Evolutionary conservation across 2,329 filamentous ascomycete genomes (phyloP).

Genomic region (Beauveria bassiana): DNA sequence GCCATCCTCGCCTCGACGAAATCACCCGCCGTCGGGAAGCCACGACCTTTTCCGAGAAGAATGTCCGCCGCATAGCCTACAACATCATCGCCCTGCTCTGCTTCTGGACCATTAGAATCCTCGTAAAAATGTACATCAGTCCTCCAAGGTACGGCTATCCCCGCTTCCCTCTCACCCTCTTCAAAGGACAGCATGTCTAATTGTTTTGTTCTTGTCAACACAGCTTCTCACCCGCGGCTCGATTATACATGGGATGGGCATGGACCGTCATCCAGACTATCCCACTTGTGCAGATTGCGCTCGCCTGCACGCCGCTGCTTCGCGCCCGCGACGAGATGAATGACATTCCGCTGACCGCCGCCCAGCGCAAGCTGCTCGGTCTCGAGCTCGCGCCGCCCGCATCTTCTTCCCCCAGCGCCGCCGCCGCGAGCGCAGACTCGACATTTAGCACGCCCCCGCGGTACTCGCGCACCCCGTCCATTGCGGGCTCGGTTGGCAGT

Average conservation of each 20-base stretch:
- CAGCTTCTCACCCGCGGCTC: conserved; percentile 26
- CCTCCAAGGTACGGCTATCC: conserved; percentile 29
- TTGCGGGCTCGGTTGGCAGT: conserved; percentile 54
- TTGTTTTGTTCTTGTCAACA: neutral
- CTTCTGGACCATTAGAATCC: conserved; percentile 29
- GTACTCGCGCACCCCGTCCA: conserved; percentile 68
- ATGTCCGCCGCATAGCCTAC: conserved; percentile 61
- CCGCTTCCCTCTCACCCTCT: neutral
- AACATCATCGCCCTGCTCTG: conserved; percentile 48
- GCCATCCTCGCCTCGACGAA: conserved; percentile 81
- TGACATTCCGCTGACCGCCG: conserved; percentile 76
- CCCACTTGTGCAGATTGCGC: conserved; percentile 61
- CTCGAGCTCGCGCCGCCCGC: conserved; percentile 57
- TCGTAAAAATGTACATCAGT: conserved; percentile 28
- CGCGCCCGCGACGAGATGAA: conserved; percentile 66
- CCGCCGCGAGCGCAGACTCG: conserved; percentile 23
- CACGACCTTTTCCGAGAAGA: conserved; percentile 69
- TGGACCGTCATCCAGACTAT: conserved; percentile 45
- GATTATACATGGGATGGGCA: conserved; percentile 33
- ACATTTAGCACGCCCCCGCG: conserved; percentile 76
- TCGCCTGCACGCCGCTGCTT: conserved; percentile 66
- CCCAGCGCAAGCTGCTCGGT: conserved; percentile 75
- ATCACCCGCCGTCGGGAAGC: conserved; percentile 75
- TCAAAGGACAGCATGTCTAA: neutral
- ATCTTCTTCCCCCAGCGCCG: conserved; percentile 47